Conservation (phyloP, 169 alveolate species). For the Amoebophrya sp. region DNA sequence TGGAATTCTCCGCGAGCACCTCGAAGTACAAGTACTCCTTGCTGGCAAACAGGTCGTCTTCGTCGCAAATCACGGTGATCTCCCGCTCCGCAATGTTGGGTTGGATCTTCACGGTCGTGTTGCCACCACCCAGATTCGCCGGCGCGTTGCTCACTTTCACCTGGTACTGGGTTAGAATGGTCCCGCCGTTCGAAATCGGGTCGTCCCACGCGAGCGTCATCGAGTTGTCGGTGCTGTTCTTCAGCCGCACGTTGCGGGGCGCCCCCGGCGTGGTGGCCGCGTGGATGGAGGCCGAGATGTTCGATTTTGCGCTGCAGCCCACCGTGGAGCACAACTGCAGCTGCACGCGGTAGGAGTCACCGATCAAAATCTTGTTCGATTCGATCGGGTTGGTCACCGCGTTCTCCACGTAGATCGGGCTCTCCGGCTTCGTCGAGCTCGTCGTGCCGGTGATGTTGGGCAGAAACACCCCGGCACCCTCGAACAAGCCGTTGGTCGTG, state of each 20-base stretch:
- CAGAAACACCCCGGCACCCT: not conserved
- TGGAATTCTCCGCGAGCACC: constrained; percentile 17
- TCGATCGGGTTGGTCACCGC: too few relatives aligned
- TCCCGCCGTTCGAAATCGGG: constrained; percentile 13
- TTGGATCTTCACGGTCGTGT: not conserved
- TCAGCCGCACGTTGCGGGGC: constrained; percentile 26
- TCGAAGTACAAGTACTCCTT: not conserved
- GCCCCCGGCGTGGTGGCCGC: constrained; percentile 26
- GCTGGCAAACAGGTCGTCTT: not conserved
- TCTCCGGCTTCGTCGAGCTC: too few relatives aligned
- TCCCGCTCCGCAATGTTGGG: not conserved
- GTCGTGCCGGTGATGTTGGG: too few relatives aligned
- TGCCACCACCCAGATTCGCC: too few relatives aligned
- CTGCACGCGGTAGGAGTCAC: constrained; percentile 4
- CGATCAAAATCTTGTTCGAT: not conserved
- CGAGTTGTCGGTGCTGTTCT: not conserved
- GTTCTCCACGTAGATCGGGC: not conserved
- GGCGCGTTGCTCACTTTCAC: not conserved
- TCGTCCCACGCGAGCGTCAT: constrained; percentile 29
- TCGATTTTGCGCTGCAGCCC: not conserved
- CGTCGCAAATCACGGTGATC: not conserved
- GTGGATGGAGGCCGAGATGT: not conserved
- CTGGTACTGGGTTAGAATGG: not conserved
- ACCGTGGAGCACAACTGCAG: constrained; percentile 29
- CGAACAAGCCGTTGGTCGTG: not conserved